phyloP scores from a whole-genome alignment of 805 yeast species.

The Ogataea glucozyma region DNA sequence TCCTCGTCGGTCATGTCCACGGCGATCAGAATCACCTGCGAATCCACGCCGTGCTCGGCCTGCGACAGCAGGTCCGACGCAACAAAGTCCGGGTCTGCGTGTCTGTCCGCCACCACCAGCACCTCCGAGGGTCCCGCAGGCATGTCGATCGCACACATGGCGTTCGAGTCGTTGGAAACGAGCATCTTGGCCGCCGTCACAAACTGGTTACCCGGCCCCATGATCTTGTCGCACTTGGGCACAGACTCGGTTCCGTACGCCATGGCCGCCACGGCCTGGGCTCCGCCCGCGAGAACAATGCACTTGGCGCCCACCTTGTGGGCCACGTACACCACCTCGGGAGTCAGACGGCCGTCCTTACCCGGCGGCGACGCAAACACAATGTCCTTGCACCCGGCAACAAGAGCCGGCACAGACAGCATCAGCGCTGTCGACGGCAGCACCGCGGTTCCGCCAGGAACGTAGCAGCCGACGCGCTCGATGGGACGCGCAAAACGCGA shows the following conservation, averaged over 20 bases:
- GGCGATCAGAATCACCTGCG: conserved; percentile 92
- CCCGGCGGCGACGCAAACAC: conserved; percentile 95
- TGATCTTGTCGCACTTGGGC: conserved; percentile 91
- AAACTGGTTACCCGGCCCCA: conserved; percentile 99
- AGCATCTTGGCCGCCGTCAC: conserved; percentile 99
- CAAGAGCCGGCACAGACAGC: conserved; percentile 98
- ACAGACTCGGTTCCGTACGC: conserved; percentile 95
- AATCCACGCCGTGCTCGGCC: conserved; percentile 98
- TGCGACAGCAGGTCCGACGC: conserved; percentile 96
- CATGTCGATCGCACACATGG: conserved; percentile 96
- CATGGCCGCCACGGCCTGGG: conserved; percentile 98
- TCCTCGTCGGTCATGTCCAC: conserved; percentile 64
- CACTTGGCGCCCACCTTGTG: conserved; percentile 89
- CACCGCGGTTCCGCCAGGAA: conserved; percentile 99
- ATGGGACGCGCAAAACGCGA: conserved; percentile 95
- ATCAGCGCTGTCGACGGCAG: conserved; percentile 96
- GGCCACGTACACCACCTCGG: conserved; percentile 97
- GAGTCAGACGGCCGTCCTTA: conserved; percentile 87
- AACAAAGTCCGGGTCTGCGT: conserved; percentile 92
- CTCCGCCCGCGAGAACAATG: conserved; percentile 97
- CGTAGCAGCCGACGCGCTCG: conserved; percentile 90
- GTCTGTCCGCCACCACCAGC: conserved; percentile 85
- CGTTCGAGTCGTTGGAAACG: conserved; percentile 92
- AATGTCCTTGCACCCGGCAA: conserved; percentile 94
- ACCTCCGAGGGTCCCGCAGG: conserved; percentile 99